A percentile compares a stretch with the other conserved stretches of the same genome.
These are phyloP conservation scores for Cercospora brassicicola DNA, from an alignment of 2,329 filamentous ascomycete genomes.

Conservation along the genomic window DNA sequence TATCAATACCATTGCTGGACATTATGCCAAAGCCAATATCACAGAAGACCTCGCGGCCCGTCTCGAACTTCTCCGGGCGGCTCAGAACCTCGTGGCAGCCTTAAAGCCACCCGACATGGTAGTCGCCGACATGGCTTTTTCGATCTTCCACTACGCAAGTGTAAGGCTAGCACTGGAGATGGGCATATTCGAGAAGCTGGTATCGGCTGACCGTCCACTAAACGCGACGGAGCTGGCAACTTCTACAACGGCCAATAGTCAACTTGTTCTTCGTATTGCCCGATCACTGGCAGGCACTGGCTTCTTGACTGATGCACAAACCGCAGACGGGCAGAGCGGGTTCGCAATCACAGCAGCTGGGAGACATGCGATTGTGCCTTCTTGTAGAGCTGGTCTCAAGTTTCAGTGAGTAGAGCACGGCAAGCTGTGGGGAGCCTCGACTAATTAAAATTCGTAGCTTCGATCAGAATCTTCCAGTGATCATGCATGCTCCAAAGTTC, in stretches of 20 bases:
- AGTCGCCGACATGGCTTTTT: slow-evolving; percentile 7
- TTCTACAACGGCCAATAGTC: background rate
- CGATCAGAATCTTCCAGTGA: slow-evolving; percentile 16
- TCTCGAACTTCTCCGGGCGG: background rate
- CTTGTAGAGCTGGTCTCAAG: slow-evolving; percentile 8
- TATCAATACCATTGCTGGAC: background rate
- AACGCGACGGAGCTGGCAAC: background rate
- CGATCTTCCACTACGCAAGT: background rate
- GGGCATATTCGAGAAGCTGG: slow-evolving; percentile 9
- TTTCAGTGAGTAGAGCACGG: slow-evolving; percentile 1
- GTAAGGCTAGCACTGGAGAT: slow-evolving; percentile 6
- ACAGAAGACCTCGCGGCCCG: background rate
- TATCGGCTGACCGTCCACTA: background rate
- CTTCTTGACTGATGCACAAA: background rate
- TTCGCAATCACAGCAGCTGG: slow-evolving; percentile 1
- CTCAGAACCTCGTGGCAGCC: background rate
- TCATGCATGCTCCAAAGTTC: slow-evolving; percentile 18
- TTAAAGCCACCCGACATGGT: slow-evolving; percentile 1
- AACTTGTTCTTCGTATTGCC: slow-evolving; percentile 12
- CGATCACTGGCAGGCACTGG: slow-evolving; percentile 6
- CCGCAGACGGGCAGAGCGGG: slow-evolving; percentile 1
- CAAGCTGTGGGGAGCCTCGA: background rate
- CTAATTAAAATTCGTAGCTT: background rate
- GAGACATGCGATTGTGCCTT: slow-evolving; percentile 3
- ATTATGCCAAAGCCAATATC: background rate